A percentile compares a stretch with the other conserved stretches of the same genome.
Evolutionary conservation across 495 filamentous ascomycete genomes (phyloP).

Genomic region (Trypethelium eluteriae): DNA sequence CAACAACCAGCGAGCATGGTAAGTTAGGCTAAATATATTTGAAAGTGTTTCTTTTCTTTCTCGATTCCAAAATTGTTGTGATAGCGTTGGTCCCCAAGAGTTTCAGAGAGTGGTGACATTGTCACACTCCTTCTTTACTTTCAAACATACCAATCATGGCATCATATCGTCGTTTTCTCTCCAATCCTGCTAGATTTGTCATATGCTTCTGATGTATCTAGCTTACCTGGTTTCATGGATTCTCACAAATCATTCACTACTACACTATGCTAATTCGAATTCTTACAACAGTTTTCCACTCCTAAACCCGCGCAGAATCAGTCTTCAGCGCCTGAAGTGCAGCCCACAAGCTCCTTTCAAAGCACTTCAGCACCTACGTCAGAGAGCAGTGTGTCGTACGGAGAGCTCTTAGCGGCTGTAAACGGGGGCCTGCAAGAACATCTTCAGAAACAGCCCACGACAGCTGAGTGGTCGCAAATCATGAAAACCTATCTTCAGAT

Average conservation of each 20-base stretch:
- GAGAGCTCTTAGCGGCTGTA: slow-evolving; percentile 2
- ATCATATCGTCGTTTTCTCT: too few species aligned
- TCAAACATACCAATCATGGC: too few species aligned
- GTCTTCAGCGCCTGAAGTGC: not conserved
- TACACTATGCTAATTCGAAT: not conserved
- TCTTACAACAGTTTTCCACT: not conserved
- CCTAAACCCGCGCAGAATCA: not conserved
- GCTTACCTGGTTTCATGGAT: too few species aligned
- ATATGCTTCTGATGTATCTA: too few species aligned
- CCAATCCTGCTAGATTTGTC: too few species aligned
- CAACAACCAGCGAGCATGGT: not conserved
- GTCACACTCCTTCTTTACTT: too few species aligned
- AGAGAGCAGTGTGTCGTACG: not conserved
- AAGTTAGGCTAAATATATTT: not conserved
- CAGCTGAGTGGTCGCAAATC: slow-evolving; percentile 22
- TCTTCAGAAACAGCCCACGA: slow-evolving; percentile 17
- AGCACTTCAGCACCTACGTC: not conserved
- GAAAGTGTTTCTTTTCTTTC: not conserved
- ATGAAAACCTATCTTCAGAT: slow-evolving; percentile 19
- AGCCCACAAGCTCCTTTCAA: not conserved
- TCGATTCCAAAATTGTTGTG: not conserved
- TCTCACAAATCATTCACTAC: too few species aligned
- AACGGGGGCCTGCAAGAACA: slow-evolving; percentile 23
- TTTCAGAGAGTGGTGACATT: not conserved
- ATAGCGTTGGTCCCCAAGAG: not conserved